Conservation (phyloP, 306 rosid species). For the Quercus bicolor region DNA sequence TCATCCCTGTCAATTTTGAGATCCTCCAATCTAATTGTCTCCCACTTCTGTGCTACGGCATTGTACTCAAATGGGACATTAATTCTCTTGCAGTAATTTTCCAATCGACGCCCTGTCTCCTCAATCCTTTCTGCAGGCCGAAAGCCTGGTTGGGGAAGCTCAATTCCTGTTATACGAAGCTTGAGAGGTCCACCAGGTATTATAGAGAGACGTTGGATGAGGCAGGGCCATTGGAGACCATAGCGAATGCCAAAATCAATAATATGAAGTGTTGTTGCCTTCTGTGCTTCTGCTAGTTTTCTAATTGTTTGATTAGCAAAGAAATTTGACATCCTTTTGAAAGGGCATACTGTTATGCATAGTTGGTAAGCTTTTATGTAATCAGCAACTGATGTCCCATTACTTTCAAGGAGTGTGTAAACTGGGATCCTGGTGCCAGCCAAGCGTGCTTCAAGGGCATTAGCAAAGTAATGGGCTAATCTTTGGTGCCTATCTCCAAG, state of each 20-base stretch:
- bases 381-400: constrained; percentile 41
- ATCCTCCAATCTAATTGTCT: constrained; percentile 17
- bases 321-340: constrained; percentile 46
- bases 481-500: constrained; percentile 65
- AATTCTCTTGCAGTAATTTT: constrained; percentile 26
- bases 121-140: constrained; percentile 32
- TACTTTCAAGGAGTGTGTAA: constrained; percentile 25
- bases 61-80: constrained; percentile 25
- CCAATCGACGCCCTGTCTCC: constrained; percentile 38
- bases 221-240: constrained; percentile 85
- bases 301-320: constrained; percentile 47
- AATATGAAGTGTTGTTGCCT: constrained; percentile 54
- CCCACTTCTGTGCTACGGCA: constrained; percentile 23
- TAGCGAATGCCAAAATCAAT: constrained; percentile 74
- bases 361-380: constrained; percentile 50
- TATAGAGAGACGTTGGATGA: constrained; percentile 49
- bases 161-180: constrained; percentile 55
- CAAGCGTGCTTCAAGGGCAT: constrained; percentile 69
- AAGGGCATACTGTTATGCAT: constrained; percentile 50
- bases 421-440: constrained; percentile 52
- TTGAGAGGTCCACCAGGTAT: constrained; percentile 72
- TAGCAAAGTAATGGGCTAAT: constrained; percentile 61
- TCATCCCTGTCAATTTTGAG: constrained; percentile 18
- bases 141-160: constrained; percentile 37
- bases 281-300: constrained; percentile 46